phyloP scores from a whole-genome alignment of 2,329 filamentous ascomycete genomes.

The Fusarium sp. region DNA sequence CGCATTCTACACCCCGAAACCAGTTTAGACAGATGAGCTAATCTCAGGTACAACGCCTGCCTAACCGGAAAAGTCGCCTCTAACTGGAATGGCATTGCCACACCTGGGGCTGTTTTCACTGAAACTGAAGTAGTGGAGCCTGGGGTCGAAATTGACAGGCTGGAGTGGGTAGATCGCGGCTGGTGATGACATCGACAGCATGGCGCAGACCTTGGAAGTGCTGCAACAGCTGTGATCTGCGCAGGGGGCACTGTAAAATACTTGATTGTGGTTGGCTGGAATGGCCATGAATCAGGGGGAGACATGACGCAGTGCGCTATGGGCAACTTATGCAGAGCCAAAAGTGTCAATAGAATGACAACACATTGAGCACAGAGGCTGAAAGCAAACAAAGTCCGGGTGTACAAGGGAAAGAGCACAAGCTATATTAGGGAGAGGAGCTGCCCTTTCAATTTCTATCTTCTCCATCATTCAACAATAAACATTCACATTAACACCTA shows the following conservation, averaged over 20 bases:
- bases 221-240: conserved; percentile 16
- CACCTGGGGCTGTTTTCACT: neutral
- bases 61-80: neutral
- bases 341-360: conserved; percentile 14
- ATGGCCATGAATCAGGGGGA: neutral
- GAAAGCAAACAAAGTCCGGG: conserved; percentile 16
- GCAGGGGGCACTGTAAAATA: conserved; percentile 2
- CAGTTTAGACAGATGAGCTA: neutral
- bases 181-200: conserved; percentile 36
- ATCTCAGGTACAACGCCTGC: conserved; percentile 1
- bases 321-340: conserved; percentile 17
- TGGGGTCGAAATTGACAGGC: conserved; percentile 5
- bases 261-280: neutral
- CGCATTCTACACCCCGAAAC: conserved; percentile 13
- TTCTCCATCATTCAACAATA: conserved; percentile 6
- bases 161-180: neutral
- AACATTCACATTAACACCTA: neutral
- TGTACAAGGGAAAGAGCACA: conserved; percentile 11
- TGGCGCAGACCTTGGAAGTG: conserved; percentile 33
- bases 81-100: conserved; percentile 29
- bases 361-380: neutral
- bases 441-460: conserved; percentile 7
- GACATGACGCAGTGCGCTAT: conserved; percentile 29
- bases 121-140: conserved; percentile 18
- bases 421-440: conserved; percentile 30